A percentile compares a stretch with the other conserved stretches of the same genome.
These are phyloP conservation scores for Sutorius australiensis DNA, from an alignment of 768 basidiomycete species.

Conservation along the genomic window DNA sequence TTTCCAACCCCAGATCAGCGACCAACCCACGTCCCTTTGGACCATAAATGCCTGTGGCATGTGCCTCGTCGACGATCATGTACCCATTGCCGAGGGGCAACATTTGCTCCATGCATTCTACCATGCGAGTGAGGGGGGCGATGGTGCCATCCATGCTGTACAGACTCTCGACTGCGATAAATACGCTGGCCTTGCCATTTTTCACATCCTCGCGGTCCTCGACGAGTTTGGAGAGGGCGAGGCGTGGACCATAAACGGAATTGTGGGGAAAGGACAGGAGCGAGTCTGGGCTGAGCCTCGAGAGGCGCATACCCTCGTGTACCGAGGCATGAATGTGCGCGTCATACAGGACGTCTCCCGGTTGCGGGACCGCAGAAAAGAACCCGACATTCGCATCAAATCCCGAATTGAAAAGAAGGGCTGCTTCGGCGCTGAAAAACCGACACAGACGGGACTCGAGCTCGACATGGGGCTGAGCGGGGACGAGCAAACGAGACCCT, in stretches of 20 bases:
- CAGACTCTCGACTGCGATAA: slow-evolving; percentile 82
- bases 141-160: slow-evolving; percentile 98
- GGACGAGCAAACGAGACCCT: slow-evolving; percentile 81
- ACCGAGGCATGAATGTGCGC: slow-evolving; percentile 89
- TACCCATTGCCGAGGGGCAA: slow-evolving; percentile 64
- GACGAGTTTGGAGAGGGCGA: slow-evolving; percentile 41
- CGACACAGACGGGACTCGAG: slow-evolving; percentile 66
- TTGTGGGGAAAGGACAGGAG: slow-evolving; percentile 70
- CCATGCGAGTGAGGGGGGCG: slow-evolving; percentile 66
- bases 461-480: slow-evolving; percentile 49
- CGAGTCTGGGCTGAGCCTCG: slow-evolving; percentile 38
- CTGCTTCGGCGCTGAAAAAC: slow-evolving; percentile 62
- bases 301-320: slow-evolving; percentile 83
- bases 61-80: slow-evolving; percentile 89
- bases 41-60: slow-evolving; percentile 89
- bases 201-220: slow-evolving; percentile 35
- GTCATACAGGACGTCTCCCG: slow-evolving; percentile 80
- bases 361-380: slow-evolving; percentile 76
- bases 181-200: slow-evolving; percentile 50
- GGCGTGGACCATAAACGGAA: slow-evolving; percentile 47
- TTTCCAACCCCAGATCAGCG: slow-evolving; percentile 62
- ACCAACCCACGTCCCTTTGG: slow-evolving; percentile 73
- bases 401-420: slow-evolving; percentile 87
- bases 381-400: slow-evolving; percentile 91
- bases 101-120: slow-evolving; percentile 54